Base-by-base conservation (phyloP, 257 asterid genomes). In the Solanum paucissectum region DNA sequence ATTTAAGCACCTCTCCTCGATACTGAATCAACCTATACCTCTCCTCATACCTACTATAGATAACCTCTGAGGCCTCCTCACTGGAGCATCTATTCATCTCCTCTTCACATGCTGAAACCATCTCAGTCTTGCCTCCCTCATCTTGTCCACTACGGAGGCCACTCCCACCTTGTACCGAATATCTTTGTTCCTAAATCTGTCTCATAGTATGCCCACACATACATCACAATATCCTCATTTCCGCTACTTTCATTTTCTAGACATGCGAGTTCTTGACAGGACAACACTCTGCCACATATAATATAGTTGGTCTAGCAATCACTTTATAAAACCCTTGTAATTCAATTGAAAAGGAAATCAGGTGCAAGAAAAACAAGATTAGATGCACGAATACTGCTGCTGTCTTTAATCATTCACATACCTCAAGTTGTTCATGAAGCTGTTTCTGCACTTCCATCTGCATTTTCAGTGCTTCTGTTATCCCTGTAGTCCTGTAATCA, bases 401-500 rank as follows among this genome's bases (percentile, higher is more conserved):
- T 9, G 37, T 81, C 16, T 20, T 66, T 62, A 73, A 84, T 25
- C 46, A 87, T 84, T 83, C 38, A 88, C 83, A 33, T 92, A 95
- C 98, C 98, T 95, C 98, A 42, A 95, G 98, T 89, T 95, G 98
- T 89, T 95, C 98, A 21, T 95, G 98, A 86, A 95, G 95, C 90
- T 94, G 95, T 90, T 95, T 95, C 94, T 95, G 98, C 23, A 95
- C 98, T 89, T 95, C 98, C 95, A 95, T 93, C 91, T 95, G 98
- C 85, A 95, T 72, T 88, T 94, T 92, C 85, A 95, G 92, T 83
- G 98, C 98, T 91, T 95, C 98, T 34, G 96, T 94, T 73, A 95
- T 94, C 29, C 95, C 96, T 91, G 89, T 90, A 14, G 94, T 93
- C 93, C 98, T 95, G 95, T 71, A 29, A 36, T 46, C 83, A 68